Conservation (phyloP, 2,329 filamentous ascomycete genomes). For the Talaromyces verruculosus region DNA sequence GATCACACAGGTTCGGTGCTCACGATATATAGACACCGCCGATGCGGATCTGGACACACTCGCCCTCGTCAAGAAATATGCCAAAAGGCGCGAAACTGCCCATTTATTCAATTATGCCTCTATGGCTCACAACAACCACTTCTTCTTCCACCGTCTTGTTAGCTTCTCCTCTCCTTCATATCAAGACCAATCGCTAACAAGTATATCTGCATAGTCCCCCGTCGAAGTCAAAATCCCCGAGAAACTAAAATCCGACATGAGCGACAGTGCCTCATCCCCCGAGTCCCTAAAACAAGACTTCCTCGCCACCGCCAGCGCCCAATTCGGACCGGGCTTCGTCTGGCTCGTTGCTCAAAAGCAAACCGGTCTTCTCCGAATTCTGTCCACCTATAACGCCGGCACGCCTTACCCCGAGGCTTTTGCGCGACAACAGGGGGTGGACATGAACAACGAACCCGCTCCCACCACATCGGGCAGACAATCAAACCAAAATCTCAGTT, state of each 20-base stretch:
- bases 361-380: constrained; percentile 60
- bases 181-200: background rate
- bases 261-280: constrained; percentile 73
- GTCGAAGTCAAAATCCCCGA: constrained; percentile 54
- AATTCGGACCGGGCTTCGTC: constrained; percentile 97
- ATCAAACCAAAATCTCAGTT: constrained; percentile 28
- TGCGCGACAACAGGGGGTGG: constrained; percentile 64
- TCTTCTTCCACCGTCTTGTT: constrained; percentile 51
- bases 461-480: constrained; percentile 24
- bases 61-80: constrained; percentile 69
- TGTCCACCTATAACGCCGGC: constrained; percentile 88
- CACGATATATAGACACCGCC: constrained; percentile 56
- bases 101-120: constrained; percentile 92
- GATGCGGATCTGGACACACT: constrained; percentile 63
- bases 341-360: constrained; percentile 74
- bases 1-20: background rate
- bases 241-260: constrained; percentile 60
- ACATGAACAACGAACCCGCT: constrained; percentile 46
- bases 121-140: constrained; percentile 87
- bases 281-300: constrained; percentile 80
- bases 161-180: constrained; percentile 20
- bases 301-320: constrained; percentile 74
- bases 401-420: constrained; percentile 84
- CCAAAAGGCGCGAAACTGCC: constrained; percentile 75
- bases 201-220: constrained; percentile 36